Conservation (phyloP, 345 rosid genomes). For the Theobroma cacao region DNA sequence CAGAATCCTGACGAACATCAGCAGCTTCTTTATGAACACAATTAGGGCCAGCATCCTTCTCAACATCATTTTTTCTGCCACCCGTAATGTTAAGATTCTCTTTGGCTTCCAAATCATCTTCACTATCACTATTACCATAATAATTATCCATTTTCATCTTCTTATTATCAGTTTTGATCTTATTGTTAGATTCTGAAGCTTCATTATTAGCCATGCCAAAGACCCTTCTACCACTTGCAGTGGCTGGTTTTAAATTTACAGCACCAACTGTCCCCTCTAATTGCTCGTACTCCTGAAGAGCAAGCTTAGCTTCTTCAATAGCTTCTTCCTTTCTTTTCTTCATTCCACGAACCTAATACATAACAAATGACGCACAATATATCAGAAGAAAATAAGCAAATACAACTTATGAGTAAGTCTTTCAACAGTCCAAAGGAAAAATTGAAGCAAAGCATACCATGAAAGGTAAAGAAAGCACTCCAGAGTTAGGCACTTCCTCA, state of each 20-base stretch:
- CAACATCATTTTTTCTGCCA: constrained; percentile 28
- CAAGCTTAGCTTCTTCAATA: constrained; percentile 70
- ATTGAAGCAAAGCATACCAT: constrained; percentile 54
- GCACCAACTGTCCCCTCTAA: constrained; percentile 43
- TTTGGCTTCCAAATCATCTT: constrained; percentile 46
- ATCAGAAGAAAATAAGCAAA: background rate
- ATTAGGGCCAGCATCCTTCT: constrained; percentile 25
- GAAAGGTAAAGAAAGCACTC: constrained; percentile 87
- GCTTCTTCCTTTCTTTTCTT: constrained; percentile 69
- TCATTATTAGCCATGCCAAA: constrained; percentile 62
- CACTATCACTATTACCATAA: constrained; percentile 61
- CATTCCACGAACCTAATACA: constrained; percentile 71
- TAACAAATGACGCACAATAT: constrained; percentile 7
- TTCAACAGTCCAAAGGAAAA: background rate
- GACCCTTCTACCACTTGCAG: constrained; percentile 69
- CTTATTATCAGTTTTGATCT: constrained; percentile 31
- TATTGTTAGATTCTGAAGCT: constrained; percentile 34
- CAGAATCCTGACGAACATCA: constrained; percentile 29
- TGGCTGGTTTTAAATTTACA: constrained; percentile 33
- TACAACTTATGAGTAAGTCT: constrained; percentile 1
- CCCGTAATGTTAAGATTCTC: constrained; percentile 32
- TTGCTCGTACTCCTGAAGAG: constrained; percentile 74
- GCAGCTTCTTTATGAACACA: background rate
- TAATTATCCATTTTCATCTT: constrained; percentile 33
- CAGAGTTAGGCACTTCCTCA: constrained; percentile 61